A percentile compares a stretch with the other conserved stretches of the same genome.
phyloP scores from a whole-genome alignment of 495 filamentous ascomycete species.

The Ascobolus immersus region DNA sequence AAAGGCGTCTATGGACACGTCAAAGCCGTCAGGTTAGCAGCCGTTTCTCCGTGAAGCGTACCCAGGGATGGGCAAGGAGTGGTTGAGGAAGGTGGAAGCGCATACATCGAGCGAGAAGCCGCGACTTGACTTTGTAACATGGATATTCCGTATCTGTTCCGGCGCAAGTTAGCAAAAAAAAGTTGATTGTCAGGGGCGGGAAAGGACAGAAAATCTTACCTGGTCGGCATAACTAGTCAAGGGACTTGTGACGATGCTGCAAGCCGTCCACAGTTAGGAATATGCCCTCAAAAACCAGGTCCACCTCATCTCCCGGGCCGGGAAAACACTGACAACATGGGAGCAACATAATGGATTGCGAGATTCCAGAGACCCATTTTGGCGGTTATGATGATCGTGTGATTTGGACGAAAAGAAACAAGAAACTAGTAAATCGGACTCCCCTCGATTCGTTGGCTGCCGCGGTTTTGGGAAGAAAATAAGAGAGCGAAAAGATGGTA shows the following conservation, averaged over 20 bases:
- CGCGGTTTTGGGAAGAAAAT: no score
- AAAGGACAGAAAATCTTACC: constrained; percentile 1
- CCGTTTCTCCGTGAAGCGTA: neutral
- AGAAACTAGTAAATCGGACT: no score
- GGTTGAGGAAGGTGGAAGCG: constrained; percentile 1
- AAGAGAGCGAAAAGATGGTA: no score
- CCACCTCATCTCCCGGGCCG: neutral
- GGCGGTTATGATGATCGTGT: no score
- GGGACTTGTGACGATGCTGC: constrained; percentile 14
- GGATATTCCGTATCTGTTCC: constrained; percentile 73
- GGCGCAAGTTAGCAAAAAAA: neutral
- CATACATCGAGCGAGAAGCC: constrained; percentile 43
- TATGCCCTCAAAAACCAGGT: neutral
- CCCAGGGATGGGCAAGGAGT: neutral
- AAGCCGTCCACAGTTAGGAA: neutral
- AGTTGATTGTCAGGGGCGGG: neutral
- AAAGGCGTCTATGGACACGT: constrained; percentile 58
- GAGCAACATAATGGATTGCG: constrained; percentile 10
- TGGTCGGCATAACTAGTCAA: constrained; percentile 16
- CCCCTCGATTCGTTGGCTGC: no score
- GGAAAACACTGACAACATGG: constrained; percentile 8
- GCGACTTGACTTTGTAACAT: constrained; percentile 51
- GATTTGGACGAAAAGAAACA: no score
- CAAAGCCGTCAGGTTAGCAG: neutral
- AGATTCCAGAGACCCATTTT: constrained; percentile 7